Base-by-base conservation (phyloP, 2,329 filamentous ascomycete genomes). In the Calonectria naviculata region DNA sequence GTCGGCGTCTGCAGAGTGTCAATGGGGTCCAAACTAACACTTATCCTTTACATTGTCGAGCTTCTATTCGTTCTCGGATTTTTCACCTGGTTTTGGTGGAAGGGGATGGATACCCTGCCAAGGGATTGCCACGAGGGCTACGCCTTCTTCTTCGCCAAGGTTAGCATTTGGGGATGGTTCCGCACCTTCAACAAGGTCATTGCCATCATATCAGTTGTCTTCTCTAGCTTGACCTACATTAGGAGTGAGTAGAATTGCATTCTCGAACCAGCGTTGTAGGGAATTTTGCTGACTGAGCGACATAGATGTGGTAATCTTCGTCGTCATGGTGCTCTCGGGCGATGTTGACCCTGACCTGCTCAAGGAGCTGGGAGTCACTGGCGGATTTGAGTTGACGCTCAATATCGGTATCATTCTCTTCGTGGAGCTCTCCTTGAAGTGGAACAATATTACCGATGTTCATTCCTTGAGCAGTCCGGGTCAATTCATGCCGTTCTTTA, bases 131-230 rank as follows among this genome's bases (percentile, higher is more conserved):
- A 60, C 1, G 34, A 67, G 5, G 64, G 56, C 21, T 67, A 67
- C 21, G 64, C 64, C 12, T 67, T 67, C 24, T 67, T 67, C 64
- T 67, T 67, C 36, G 64, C 64, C 26, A 67, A 67, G 46, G 64
- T 67, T 10, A 60, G 64, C 64, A 67, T 67, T 8, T 67, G 64
- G 64, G 52, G 64, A n/a, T 67, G 64, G 64, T 67, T 67, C 42
- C 64, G 64, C 4, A 44, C 52, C n/a, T 29, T 67, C 13, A 67
- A 67, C 64, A 36, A 67, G 24, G 64, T 56, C 12, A 34, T 67
- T 47, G 52, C 41, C 19, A 67, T 67, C 24, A 67, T 67, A 24
- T 67, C 64, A 4, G 64, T 46, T 3, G 24, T 67, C 3, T 56
- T 56, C 31, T 56, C 64, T 10, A 17, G 52, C 5, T 26, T 58